phyloP scores from a whole-genome alignment of 2,329 filamentous ascomycete genomes.

The Aspergillus piperis region DNA sequence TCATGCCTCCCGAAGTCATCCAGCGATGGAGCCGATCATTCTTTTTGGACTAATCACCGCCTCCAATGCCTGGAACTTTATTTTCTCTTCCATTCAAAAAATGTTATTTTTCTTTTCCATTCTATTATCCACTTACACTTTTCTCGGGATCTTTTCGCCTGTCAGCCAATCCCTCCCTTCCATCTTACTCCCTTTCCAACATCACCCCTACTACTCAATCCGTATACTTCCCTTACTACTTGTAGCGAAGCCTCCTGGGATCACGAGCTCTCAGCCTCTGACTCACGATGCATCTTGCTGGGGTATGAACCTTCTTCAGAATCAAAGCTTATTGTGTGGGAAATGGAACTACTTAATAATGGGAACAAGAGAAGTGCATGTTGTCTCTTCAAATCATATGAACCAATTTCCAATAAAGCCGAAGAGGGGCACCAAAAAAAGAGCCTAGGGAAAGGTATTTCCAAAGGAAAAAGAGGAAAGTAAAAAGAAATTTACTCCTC shows the following conservation, averaged over 20 bases:
- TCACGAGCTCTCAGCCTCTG: not conserved
- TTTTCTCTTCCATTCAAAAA: conserved; percentile 3
- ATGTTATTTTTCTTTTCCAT: not conserved
- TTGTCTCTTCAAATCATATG: too few species aligned
- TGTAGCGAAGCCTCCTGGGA: not conserved
- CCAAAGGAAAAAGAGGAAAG: not conserved
- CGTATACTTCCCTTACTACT: not conserved
- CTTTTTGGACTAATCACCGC: not conserved
- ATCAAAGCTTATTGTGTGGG: too few species aligned
- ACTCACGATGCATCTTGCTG: not conserved
- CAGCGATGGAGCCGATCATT: conserved; percentile 1
- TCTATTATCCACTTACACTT: not conserved
- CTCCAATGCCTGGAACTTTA: conserved; percentile 8
- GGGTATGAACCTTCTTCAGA: too few species aligned
- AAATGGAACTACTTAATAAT: too few species aligned
- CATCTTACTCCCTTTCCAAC: not conserved
- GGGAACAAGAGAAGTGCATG: too few species aligned
- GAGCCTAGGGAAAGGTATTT: not conserved
- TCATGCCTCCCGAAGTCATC: not conserved
- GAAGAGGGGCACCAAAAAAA: not conserved
- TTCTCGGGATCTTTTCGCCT: not conserved
- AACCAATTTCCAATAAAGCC: too few species aligned
- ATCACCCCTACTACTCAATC: not conserved
- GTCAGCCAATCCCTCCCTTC: not conserved
- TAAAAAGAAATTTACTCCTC: not conserved